Evolutionary conservation across 2,329 filamentous ascomycete species (phyloP), one percentile per base, ranked within the genome.

Genomic region (Penicillium oxalicum): DNA sequence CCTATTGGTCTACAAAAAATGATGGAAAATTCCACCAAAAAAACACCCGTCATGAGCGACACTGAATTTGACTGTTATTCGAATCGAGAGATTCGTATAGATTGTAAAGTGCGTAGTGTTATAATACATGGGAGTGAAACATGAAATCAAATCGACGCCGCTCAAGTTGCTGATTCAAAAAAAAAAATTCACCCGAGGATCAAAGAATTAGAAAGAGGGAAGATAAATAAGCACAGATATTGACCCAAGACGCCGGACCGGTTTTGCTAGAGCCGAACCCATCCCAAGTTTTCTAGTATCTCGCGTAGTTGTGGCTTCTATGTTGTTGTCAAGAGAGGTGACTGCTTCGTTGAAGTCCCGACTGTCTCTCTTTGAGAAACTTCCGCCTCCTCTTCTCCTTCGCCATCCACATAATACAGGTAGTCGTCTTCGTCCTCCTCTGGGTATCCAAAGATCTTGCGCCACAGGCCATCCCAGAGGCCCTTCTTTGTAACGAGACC

Each of bases 401-500:
- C 61, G 44, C 75, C 73, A 24, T 80, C 76, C n/a, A 84, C 80
- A 53, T 81, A 77, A 49, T 84, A 81, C 56, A 77, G 70, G 63
- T 74, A 70, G 13, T 79, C 75, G 1, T 65, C 64, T 2, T 79
- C 76, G 1, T 81, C 80, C 18, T 80, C 76, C 2, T 78, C 76
- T 0, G 75, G 74, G 47, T 74, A 70, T 0, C 86, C 86, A 47
- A 81, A 74, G 0, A 87, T 71, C 48, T 81, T 80, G 48, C 76
- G 79, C 83, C 86, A 91, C n/a, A 91, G 81, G 12, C 90, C 79
- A 55, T 83, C 79, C 89, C 88, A 93, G 70, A 95, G 78, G 0
- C 91, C 91, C 73, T 90, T 95, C 79, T 98, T 98, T 70, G 95
- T 88, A 47, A 87, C 80, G 69, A 97, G 84, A 2, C 90, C 91